phyloP scores from a whole-genome alignment of 1,139 yeast genomes.

The Oligophagozyma castellii region DNA sequence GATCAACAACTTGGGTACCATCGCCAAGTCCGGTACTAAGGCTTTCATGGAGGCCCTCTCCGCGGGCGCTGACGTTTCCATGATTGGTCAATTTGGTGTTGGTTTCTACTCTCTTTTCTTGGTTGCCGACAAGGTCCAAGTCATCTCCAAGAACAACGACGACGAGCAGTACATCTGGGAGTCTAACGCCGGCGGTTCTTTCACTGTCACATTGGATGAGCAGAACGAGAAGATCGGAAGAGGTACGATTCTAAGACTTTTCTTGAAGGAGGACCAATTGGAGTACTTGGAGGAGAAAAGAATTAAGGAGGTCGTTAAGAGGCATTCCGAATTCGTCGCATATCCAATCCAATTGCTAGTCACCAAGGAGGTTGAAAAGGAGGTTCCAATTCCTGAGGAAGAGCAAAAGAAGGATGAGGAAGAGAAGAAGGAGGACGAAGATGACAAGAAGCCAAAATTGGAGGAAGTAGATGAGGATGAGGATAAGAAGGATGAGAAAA shows the following conservation, averaged over 20 bases:
- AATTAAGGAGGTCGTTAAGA: conserved; percentile 98
- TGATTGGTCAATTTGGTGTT: conserved; percentile 99
- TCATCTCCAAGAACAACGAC: conserved; percentile 95
- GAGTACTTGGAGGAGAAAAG: conserved; percentile 99
- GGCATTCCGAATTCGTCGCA: conserved; percentile 98
- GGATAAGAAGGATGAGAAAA: conserved; percentile 46
- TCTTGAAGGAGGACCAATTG: conserved; percentile 97
- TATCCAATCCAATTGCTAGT: conserved; percentile 98
- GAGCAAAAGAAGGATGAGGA: conserved; percentile 42
- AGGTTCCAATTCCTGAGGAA: conserved; percentile 63
- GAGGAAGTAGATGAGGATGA: conserved; percentile 56
- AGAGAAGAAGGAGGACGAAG: conserved; percentile 47
- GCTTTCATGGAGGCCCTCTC: conserved; percentile 98
- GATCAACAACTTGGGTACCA: conserved; percentile 98
- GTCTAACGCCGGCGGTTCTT: conserved; percentile 99
- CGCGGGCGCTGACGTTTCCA: conserved; percentile 99
- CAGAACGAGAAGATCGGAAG: conserved; percentile 75
- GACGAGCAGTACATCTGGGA: conserved; percentile 99
- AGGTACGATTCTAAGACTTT: conserved; percentile 92
- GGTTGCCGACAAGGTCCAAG: conserved; percentile 98
- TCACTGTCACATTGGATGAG: conserved; percentile 88
- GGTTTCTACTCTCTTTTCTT: conserved; percentile 99
- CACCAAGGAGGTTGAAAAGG: conserved; percentile 97
- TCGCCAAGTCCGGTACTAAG: conserved; percentile 99
- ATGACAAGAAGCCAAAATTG: conserved; percentile 51